phyloP scores from a whole-genome alignment of 2,329 filamentous ascomycete genomes.

The Malbranchea cinnamomea region DNA sequence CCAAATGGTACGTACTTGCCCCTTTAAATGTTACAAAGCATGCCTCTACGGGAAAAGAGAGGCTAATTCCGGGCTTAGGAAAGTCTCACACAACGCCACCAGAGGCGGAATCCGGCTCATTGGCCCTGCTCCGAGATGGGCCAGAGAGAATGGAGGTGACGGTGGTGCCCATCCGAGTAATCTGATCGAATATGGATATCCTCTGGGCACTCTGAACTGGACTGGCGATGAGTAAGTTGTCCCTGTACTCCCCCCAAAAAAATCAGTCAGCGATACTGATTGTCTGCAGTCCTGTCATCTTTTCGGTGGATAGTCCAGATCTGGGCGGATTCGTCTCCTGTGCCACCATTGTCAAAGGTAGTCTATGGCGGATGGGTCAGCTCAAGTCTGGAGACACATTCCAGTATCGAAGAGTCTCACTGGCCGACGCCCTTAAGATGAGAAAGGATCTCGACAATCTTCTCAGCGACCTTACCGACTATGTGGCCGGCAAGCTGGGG shows the following conservation, averaged over 20 bases:
- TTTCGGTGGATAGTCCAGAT: conserved; percentile 44
- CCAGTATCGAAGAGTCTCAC: conserved; percentile 34
- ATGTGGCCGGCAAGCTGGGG: conserved; percentile 18
- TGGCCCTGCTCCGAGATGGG: conserved; percentile 44
- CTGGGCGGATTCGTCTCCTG: conserved; percentile 46
- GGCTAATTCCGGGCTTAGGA: no score
- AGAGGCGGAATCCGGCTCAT: conserved; percentile 45
- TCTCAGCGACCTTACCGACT: conserved; percentile 28
- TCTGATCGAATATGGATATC: conserved; percentile 45
- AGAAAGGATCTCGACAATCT: conserved; percentile 31
- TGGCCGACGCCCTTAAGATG: conserved; percentile 36
- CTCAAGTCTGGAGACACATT: conserved; percentile 44
- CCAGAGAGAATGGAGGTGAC: conserved; percentile 44
- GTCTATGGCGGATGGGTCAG: conserved; percentile 48
- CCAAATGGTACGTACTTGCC: conserved; percentile 28
- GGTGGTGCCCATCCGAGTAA: conserved; percentile 49
- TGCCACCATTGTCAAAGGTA: conserved; percentile 41
- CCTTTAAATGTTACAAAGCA: no score
- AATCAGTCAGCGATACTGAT: no score
- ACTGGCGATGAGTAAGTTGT: conserved; percentile 38
- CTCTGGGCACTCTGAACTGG: conserved; percentile 43
- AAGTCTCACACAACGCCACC: conserved; percentile 46
- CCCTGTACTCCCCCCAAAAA: background rate
- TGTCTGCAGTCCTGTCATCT: conserved; percentile 41
- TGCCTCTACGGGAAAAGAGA: no score